Percentiles rank a stretch among this genome's conserved stretches.
phyloP scores from a whole-genome alignment of 2,329 filamentous ascomycete species.

The Paradendryphiella salina region DNA sequence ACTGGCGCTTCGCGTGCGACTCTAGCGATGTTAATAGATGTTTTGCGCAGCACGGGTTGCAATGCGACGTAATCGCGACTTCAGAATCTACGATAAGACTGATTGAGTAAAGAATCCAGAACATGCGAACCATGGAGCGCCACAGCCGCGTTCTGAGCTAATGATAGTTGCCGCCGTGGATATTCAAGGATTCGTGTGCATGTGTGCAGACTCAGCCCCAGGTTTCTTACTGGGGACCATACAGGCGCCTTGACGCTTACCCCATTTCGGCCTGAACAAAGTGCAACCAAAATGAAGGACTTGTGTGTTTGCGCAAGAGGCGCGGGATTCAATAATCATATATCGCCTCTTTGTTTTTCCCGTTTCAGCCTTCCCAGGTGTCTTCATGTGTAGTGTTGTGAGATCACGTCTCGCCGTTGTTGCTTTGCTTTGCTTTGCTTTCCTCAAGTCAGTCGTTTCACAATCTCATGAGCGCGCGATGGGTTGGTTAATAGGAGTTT shows the following conservation, averaged over 20 bases:
- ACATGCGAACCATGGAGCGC: constrained; percentile 17
- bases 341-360: constrained; percentile 27
- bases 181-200: constrained; percentile 34
- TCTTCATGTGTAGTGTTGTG: constrained; percentile 16
- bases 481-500: constrained; percentile 38
- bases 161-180: constrained; percentile 36
- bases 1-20: constrained; percentile 1
- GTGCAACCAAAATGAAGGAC: constrained; percentile 18
- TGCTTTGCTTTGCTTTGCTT: constrained; percentile 20
- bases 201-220: constrained; percentile 37
- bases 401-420: constrained; percentile 7
- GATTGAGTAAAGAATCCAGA: constrained; percentile 1
- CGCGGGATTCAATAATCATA: constrained; percentile 27
- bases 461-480: constrained; percentile 39
- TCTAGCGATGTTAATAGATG: constrained; percentile 4
- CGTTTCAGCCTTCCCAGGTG: constrained; percentile 28
- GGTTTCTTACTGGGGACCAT: constrained; percentile 21
- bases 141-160: constrained; percentile 24
- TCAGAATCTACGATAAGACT: constrained; percentile 1
- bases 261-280: constrained; percentile 29
- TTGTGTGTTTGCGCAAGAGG: constrained; percentile 30
- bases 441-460: constrained; percentile 32
- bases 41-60: constrained; percentile 5
- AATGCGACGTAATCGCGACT: constrained; percentile 7
- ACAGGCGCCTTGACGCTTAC: constrained; percentile 20